A percentile compares a stretch with the other conserved stretches of the same genome.
phyloP scores from a whole-genome alignment of 768 basidiomycete species.

The Dioszegia crocea region DNA sequence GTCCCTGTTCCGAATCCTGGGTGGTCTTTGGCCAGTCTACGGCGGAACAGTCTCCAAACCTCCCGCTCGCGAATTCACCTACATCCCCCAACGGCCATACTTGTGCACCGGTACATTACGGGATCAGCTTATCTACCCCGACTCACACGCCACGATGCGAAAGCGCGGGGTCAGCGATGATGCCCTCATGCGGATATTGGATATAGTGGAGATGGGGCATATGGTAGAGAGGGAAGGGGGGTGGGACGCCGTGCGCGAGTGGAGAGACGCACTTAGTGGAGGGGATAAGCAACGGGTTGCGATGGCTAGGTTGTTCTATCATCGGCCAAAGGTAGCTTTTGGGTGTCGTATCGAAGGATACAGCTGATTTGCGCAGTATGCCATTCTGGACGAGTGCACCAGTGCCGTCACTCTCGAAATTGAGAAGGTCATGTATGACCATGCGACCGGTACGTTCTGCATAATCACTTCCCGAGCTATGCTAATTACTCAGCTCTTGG shows the following conservation, averaged over 20 bases:
- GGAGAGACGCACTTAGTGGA: conserved; percentile 88
- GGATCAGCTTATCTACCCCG: conserved; percentile 95
- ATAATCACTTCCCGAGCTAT: neutral
- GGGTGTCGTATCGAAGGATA: no score
- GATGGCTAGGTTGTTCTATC: conserved; percentile 95
- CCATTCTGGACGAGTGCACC: conserved; percentile 94
- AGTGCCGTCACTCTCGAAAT: conserved; percentile 87
- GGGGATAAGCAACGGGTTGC: conserved; percentile 97
- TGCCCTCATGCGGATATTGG: conserved; percentile 67
- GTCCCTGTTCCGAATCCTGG: conserved; percentile 91
- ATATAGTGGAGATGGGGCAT: conserved; percentile 74
- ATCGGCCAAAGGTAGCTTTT: conserved; percentile 88
- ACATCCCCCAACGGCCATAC: conserved; percentile 95
- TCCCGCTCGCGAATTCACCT: conserved; percentile 76
- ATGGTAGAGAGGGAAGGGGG: conserved; percentile 95
- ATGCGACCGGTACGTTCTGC: conserved; percentile 58
- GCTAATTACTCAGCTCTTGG: conserved; percentile 48
- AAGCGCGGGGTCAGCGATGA: conserved; percentile 70
- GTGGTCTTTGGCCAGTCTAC: conserved; percentile 90
- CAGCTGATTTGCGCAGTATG: conserved; percentile 61
- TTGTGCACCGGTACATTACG: conserved; percentile 87
- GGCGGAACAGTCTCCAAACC: conserved; percentile 85
- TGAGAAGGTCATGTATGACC: conserved; percentile 92
- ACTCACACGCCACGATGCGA: conserved; percentile 74
- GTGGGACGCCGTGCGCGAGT: conserved; percentile 83